phyloP scores from a whole-genome alignment of 1,284 basidiomycete genomes.

The Melampsora larici-populina region DNA sequence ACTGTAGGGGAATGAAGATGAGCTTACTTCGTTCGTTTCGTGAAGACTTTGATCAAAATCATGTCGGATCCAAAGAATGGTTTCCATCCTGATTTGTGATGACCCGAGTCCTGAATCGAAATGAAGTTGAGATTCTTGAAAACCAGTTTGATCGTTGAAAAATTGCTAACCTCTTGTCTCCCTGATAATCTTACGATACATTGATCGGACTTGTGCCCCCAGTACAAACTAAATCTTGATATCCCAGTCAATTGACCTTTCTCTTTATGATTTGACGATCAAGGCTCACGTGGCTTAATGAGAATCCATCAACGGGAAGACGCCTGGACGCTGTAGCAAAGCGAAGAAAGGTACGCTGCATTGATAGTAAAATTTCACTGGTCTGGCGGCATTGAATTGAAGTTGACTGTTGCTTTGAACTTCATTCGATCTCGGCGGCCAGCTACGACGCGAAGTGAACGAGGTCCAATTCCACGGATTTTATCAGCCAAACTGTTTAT shows the following conservation, averaged over 20 bases:
- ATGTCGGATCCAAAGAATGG: constrained; percentile 36
- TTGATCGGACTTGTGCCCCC: neutral
- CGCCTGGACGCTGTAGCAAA: neutral
- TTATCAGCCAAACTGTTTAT: too few relatives aligned
- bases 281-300: neutral
- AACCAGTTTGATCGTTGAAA: neutral
- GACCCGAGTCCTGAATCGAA: constrained; percentile 22
- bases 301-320: neutral
- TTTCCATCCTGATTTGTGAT: constrained; percentile 19
- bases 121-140: neutral
- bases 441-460: neutral
- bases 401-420: neutral
- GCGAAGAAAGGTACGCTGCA: neutral
- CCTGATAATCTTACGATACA: neutral
- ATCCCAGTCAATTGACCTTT: neutral
- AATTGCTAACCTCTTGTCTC: neutral
- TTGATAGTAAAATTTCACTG: neutral
- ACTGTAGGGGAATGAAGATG: neutral
- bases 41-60: constrained; percentile 13
- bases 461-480: too few relatives aligned
- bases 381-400: neutral
- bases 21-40: neutral
- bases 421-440: neutral
- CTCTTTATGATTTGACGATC: too few relatives aligned
- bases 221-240: neutral